These are phyloP conservation scores for Botrytis squamosa DNA, from an alignment of 2,329 filamentous ascomycete genomes.

Conservation along the genomic window DNA sequence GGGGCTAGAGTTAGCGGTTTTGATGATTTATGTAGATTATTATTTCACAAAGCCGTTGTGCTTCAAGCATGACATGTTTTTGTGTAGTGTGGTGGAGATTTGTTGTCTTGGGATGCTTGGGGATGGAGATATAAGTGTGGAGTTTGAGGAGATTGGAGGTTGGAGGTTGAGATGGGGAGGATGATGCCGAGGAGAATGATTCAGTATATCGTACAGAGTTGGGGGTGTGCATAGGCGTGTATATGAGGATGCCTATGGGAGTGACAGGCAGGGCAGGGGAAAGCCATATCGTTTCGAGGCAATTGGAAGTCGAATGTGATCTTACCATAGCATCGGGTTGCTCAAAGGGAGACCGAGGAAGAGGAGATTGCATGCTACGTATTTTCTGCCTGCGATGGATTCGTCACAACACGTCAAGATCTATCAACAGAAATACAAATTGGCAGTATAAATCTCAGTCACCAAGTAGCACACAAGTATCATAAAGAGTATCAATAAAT, in stretches of 20 bases:
- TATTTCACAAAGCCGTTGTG: neutral
- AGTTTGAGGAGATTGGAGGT: neutral
- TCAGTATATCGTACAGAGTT: neutral
- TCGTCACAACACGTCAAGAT: neutral
- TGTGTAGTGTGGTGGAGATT: neutral
- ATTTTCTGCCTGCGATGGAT: neutral
- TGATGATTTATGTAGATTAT: neutral
- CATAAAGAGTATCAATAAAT: neutral
- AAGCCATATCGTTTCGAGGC: neutral
- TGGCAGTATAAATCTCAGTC: neutral
- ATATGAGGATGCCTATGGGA: neutral
- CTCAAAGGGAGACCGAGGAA: neutral
- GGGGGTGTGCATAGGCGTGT: neutral
- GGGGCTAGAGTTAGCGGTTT: neutral
- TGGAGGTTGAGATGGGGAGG: neutral
- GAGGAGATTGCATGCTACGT: neutral
- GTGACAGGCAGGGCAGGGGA: neutral
- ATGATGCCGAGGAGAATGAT: neutral
- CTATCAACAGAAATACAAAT: neutral
- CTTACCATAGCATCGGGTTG: neutral
- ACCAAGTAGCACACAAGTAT: neutral
- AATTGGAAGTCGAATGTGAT: neutral
- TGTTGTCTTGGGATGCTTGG: neutral
- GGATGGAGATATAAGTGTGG: rapidly evolving
- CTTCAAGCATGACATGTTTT: neutral